These are phyloP conservation scores for Trichoderma oligosporum DNA, from an alignment of 2,329 filamentous ascomycete species.

Conservation along the genomic window DNA sequence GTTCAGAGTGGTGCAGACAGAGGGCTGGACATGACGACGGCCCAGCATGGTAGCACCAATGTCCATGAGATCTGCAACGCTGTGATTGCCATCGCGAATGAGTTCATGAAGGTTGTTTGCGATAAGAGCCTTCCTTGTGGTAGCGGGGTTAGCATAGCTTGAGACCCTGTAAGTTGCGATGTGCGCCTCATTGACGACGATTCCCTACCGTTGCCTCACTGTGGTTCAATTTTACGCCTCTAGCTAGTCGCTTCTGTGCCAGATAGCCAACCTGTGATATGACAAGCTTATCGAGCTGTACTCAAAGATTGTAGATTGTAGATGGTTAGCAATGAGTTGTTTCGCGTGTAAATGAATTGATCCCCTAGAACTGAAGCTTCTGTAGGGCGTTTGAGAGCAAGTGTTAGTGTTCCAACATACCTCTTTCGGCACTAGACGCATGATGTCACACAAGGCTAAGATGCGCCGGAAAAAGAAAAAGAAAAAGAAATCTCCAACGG, in stretches of 20 bases:
- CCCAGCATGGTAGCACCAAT: slow-evolving; percentile 90
- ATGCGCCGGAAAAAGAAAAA: neutral
- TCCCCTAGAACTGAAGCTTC: neutral
- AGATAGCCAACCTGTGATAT: slow-evolving; percentile 85
- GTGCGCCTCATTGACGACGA: neutral
- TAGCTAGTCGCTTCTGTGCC: slow-evolving; percentile 80
- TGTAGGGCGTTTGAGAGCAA: too few species aligned
- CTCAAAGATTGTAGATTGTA: neutral
- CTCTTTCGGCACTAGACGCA: slow-evolving; percentile 50
- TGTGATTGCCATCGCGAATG: slow-evolving; percentile 92
- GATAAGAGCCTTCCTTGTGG: slow-evolving; percentile 62
- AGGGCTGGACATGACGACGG: slow-evolving; percentile 82
- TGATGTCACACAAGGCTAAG: slow-evolving; percentile 23
- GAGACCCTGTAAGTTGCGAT: neutral
- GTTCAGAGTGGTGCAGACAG: slow-evolving; percentile 71
- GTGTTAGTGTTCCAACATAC: slow-evolving; percentile 32
- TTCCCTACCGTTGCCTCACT: slow-evolving; percentile 71
- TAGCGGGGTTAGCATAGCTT: neutral
- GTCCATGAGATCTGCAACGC: slow-evolving; percentile 88
- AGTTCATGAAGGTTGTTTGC: slow-evolving; percentile 90
- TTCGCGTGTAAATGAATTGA: neutral
- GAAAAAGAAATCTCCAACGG: neutral
- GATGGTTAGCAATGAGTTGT: neutral
- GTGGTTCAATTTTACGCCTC: slow-evolving; percentile 86
- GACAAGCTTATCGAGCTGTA: slow-evolving; percentile 88